Conservation (phyloP, 2,329 filamentous ascomycete species). For the Cordyceps cicadae region DNA sequence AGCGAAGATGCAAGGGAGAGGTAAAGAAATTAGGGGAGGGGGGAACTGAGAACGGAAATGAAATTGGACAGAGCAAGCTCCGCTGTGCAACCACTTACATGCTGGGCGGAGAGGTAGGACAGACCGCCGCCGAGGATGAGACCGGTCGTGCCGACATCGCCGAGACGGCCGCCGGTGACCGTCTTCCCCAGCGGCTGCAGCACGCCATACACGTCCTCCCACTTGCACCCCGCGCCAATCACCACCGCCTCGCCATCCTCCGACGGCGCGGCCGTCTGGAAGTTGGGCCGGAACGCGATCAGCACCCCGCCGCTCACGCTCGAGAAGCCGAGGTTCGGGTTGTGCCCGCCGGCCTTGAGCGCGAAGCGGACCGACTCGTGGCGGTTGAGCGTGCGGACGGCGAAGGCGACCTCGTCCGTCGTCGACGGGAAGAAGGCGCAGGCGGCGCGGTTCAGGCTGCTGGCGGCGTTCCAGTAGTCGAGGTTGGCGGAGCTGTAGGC, state of each 20-base stretch:
- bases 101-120: slow-evolving; percentile 22
- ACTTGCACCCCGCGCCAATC: slow-evolving; percentile 31
- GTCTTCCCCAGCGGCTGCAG: slow-evolving; percentile 27
- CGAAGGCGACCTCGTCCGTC: slow-evolving; percentile 24
- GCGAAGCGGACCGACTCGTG: slow-evolving; percentile 26
- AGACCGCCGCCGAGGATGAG: slow-evolving; percentile 22
- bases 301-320: slow-evolving; percentile 28
- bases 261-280: slow-evolving; percentile 4
- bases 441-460: slow-evolving; percentile 19
- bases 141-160: slow-evolving; percentile 22
- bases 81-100: slow-evolving; percentile 16
- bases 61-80: background rate
- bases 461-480: slow-evolving; percentile 17
- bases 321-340: slow-evolving; percentile 27
- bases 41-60: background rate
- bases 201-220: slow-evolving; percentile 29
- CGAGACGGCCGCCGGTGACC: slow-evolving; percentile 24
- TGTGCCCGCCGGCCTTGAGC: slow-evolving; percentile 32
- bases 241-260: slow-evolving; percentile 25
- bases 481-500: slow-evolving; percentile 12
- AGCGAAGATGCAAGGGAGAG: too few relatives aligned
- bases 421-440: slow-evolving; percentile 27
- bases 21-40: background rate
- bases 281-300: slow-evolving; percentile 26
- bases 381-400: slow-evolving; percentile 24